Evolutionary conservation across 257 asterid species (phyloP), one percentile per base, ranked within the genome.

Genomic region (Agastache rugosa): DNA sequence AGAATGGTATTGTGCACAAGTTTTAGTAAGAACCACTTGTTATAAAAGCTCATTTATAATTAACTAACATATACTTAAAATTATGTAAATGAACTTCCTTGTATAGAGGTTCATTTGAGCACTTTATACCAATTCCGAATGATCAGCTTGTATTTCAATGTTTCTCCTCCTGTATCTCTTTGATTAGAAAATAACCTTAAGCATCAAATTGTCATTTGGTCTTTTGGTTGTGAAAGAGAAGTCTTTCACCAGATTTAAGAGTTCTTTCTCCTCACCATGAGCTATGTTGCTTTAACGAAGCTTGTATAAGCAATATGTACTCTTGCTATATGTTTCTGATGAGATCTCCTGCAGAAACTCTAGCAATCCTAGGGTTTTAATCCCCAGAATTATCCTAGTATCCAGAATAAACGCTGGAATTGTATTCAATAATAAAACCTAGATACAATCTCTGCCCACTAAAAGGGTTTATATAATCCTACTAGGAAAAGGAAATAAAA

Each of bases 241-340:
- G 25, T 20, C 69, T 44, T 31, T 1, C 58, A 25, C n/a, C 27
- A 44, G 44, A 44, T 11, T 35, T 35, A 53, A 35, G 69, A 63
- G 54, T 25, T 25, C n/a, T 31, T 71, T 58, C n/a, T 17, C 19
- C 25, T 54, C 69, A 45, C 50, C 63, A 44, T 29, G 48, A 29
- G 35, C 29, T 72, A 61, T 37, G 35, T 42, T 44, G 25, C 47
- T 71, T 11, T 56, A 55, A 39, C 20, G 75, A 55, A 35, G 55
- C 22, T 72, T 72, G 60, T 35, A 11, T 47, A 31, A 48, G 69
- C 29, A 47, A 34, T 56, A 47, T 60, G 29, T 8, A 41, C 50
- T 59, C 31, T 62, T 60, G 69, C 48, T 4, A 6, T 14, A 55
- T 56, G 37, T 25, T 25, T 54, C 53, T n/a, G n/a, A n/a, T n/a